Conservation (phyloP, 305 asterid genomes). For the Fraxinus paxiana region DNA sequence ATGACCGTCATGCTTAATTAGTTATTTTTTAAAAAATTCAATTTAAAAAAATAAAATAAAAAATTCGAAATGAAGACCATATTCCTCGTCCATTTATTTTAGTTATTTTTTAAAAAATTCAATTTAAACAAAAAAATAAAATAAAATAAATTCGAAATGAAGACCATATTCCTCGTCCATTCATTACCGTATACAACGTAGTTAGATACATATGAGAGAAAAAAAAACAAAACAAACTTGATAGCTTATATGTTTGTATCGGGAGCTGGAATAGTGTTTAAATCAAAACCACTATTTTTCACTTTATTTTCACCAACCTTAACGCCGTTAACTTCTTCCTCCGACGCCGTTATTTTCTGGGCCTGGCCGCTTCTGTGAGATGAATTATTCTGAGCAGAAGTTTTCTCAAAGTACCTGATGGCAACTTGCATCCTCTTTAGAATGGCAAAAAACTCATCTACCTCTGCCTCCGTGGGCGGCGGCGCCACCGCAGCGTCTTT, state of each 20-base stretch:
- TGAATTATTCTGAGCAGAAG: slow-evolving; percentile 9
- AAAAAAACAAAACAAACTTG: background rate
- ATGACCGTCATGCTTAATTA: no score
- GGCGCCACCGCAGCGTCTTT: slow-evolving; percentile 20
- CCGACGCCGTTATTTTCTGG: slow-evolving; percentile 3
- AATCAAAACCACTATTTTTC: slow-evolving; percentile 36
- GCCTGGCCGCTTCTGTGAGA: slow-evolving; percentile 14
- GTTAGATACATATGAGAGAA: background rate
- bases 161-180: no score
- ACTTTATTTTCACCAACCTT: slow-evolving; percentile 11
- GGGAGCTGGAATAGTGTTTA: slow-evolving; percentile 44
- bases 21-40: no score
- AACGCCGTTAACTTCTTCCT: background rate
- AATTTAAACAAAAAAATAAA: no score
- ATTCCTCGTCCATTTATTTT: no score
- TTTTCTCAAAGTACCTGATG: slow-evolving; percentile 47
- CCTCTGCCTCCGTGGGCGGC: slow-evolving; percentile 66
- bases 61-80: no score
- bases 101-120: no score
- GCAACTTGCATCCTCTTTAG: slow-evolving; percentile 59
- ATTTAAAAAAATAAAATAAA: no score
- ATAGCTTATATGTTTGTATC: slow-evolving; percentile 15
- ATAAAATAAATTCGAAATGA: no score
- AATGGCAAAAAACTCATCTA: slow-evolving; percentile 61
- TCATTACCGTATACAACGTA: background rate